Conservation (phyloP, 768 basidiomycete genomes). For the Mycena polygramma region DNA sequence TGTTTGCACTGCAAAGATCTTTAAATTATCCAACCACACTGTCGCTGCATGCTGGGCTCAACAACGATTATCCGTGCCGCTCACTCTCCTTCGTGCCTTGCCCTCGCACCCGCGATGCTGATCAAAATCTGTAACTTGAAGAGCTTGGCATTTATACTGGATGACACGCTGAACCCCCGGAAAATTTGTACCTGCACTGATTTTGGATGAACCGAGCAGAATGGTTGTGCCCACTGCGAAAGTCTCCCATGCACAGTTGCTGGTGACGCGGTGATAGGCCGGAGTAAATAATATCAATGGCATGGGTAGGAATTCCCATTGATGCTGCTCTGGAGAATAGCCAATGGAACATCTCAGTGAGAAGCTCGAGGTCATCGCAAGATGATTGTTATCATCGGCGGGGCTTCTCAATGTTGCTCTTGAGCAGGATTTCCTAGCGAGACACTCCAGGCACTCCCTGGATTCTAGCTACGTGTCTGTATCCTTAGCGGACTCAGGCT, state of each 20-base stretch:
- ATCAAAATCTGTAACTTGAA: constrained; percentile 31
- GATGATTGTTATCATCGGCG: too few species aligned
- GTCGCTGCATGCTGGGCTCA: constrained; percentile 27
- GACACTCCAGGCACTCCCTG: too few species aligned
- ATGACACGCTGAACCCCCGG: constrained; percentile 35
- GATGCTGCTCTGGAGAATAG: constrained; percentile 22
- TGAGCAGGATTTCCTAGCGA: too few species aligned
- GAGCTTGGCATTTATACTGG: constrained; percentile 19
- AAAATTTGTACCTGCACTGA: constrained; percentile 35
- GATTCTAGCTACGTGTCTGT: too few species aligned
- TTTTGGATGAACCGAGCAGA: constrained; percentile 1
- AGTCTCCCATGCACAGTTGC: constrained; percentile 31
- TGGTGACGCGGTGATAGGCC: constrained; percentile 40
- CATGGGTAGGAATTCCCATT: constrained; percentile 25
- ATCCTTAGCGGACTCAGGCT: too few species aligned
- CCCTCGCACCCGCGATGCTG: constrained; percentile 30
- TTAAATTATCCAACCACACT: too few species aligned
- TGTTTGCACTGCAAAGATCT: too few species aligned
- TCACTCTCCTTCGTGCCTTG: not conserved
- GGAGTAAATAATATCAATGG: constrained; percentile 41
- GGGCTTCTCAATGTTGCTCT: too few species aligned
- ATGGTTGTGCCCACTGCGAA: constrained; percentile 32
- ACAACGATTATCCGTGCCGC: constrained; percentile 24
- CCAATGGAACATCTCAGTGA: constrained; percentile 43
- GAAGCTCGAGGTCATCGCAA: constrained; percentile 35